phyloP scores from a whole-genome alignment of 2,329 filamentous ascomycete genomes.

The Byssothecium circinans region DNA sequence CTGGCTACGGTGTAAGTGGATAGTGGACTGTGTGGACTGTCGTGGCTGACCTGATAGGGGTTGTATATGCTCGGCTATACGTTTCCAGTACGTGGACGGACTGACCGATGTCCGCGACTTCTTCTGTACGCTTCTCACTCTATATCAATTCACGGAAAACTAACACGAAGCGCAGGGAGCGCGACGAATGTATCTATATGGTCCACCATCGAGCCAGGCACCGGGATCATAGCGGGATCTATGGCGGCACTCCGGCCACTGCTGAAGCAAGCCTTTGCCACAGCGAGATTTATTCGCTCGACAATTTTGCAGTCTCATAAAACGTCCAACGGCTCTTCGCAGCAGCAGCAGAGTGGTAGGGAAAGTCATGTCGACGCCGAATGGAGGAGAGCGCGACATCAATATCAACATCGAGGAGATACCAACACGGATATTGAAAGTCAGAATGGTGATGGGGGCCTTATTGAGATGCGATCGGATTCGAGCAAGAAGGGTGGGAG shows the following conservation, averaged over 20 bases:
- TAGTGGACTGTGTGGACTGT: not conserved
- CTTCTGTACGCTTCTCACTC: constrained; percentile 38
- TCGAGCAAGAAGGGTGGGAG: constrained; percentile 7
- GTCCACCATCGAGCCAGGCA: constrained; percentile 30
- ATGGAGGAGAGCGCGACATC: not conserved
- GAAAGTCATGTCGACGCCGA: not conserved
- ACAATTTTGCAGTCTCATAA: constrained; percentile 8
- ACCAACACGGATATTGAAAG: not conserved
- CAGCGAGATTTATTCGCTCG: constrained; percentile 15
- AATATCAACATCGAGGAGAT: not conserved
- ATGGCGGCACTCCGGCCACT: constrained; percentile 53
- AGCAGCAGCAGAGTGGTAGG: not conserved
- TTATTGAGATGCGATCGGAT: constrained; percentile 4
- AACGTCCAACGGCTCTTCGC: constrained; percentile 1
- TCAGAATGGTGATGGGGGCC: not conserved
- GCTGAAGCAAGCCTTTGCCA: constrained; percentile 25
- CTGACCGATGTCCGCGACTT: constrained; percentile 49
- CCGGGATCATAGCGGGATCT: constrained; percentile 49
- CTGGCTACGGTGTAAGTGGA: constrained; percentile 44
- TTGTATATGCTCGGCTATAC: constrained; percentile 57
- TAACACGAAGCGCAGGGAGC: constrained; percentile 32
- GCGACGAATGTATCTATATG: constrained; percentile 51
- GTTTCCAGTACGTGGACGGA: constrained; percentile 51
- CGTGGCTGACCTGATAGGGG: constrained; percentile 39
- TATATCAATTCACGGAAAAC: not conserved